These are phyloP conservation scores for Colletotrichum trifolii DNA, from an alignment of 2,329 filamentous ascomycete genomes.

Conservation along the genomic window DNA sequence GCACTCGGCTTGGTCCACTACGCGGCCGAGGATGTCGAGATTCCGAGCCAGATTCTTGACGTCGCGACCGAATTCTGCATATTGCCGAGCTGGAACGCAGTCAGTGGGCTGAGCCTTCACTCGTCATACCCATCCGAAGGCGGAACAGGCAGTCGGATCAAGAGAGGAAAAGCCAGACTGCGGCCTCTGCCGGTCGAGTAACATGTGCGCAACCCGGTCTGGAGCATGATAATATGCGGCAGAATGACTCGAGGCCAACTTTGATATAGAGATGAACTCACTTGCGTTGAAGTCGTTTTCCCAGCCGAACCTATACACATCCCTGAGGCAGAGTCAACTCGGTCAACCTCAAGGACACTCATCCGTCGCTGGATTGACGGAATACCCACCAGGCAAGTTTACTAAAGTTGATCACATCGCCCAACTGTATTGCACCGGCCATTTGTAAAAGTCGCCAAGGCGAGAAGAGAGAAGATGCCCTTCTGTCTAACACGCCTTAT, in stretches of 20 bases:
- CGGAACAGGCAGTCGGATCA: background rate
- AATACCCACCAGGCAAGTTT: slow-evolving; percentile 41
- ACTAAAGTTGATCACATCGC: slow-evolving; percentile 47
- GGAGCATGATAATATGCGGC: no score
- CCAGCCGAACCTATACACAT: slow-evolving; percentile 47
- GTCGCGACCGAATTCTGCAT: slow-evolving; percentile 47
- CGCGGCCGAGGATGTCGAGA: slow-evolving; percentile 45
- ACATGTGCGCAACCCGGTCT: no score
- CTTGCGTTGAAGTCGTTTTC: slow-evolving; percentile 47
- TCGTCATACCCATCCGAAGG: background rate
- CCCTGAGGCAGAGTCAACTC: slow-evolving; percentile 21
- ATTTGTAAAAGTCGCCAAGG: slow-evolving; percentile 16
- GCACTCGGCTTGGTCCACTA: slow-evolving; percentile 43
- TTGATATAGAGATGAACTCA: slow-evolving; percentile 38
- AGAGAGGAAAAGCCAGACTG: background rate
- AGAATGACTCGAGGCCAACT: background rate
- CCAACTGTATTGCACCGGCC: slow-evolving; percentile 40
- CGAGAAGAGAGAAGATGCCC: background rate
- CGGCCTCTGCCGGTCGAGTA: no score
- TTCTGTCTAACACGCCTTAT: slow-evolving; percentile 22
- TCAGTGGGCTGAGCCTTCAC: slow-evolving; percentile 5
- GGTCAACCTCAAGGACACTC: no score
- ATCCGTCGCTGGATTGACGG: no score
- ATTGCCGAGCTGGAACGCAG: slow-evolving; percentile 43
- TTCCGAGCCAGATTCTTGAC: slow-evolving; percentile 44